Base-by-base conservation (phyloP, 208 protist species). In the Leishmania mexicana region DNA sequence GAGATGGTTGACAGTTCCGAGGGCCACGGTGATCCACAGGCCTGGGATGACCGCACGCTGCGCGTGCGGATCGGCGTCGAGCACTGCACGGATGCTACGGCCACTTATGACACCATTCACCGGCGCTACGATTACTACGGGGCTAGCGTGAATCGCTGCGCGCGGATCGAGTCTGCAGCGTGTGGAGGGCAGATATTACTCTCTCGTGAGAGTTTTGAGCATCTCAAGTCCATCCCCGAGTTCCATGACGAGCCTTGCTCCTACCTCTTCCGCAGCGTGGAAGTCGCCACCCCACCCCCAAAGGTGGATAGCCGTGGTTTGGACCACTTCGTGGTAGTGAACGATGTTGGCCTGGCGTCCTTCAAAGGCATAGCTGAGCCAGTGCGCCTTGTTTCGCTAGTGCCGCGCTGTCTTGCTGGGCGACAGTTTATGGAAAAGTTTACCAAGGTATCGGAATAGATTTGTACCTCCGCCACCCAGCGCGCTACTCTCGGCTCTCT, bases 121-220 rank as follows among this genome's bases (percentile, higher is more conserved):
- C 81, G 89, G 13, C 84, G 92, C 31, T 95, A 95, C 81, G 95
- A 98, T 84, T 99, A 98, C 89, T 97, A 96, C 81, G 95, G 96
- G 31, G 89, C 88, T 0, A 94, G 93, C 57, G 96, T 99, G 2
- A 98, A 97, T 81, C 91, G 91, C 31, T 91, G 93, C 67, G 90
- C 95, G 4, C 90, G 95, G 40, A 94, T 99, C 51, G 85, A 92
- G 80, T 72, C 86, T 4, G 83, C 81, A 0, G 91, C 90, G 10
- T 91, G 93, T 53, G 96, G 95, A 31, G 97, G 95, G 3, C 93
- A 98, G 76, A 97, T 97, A 68, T 76, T 94, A 35, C 85, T 96
- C 80, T 97, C 90, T 38, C 86, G 87, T 1, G 76, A 94, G 71
- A 90, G 87, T 17, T 94, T 91, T 42, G 83, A 93, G 83, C 78